Evolutionary conservation across 768 basidiomycete species (phyloP), one percentile per base, ranked within the genome.

Genomic region (Naganishia onofrii): DNA sequence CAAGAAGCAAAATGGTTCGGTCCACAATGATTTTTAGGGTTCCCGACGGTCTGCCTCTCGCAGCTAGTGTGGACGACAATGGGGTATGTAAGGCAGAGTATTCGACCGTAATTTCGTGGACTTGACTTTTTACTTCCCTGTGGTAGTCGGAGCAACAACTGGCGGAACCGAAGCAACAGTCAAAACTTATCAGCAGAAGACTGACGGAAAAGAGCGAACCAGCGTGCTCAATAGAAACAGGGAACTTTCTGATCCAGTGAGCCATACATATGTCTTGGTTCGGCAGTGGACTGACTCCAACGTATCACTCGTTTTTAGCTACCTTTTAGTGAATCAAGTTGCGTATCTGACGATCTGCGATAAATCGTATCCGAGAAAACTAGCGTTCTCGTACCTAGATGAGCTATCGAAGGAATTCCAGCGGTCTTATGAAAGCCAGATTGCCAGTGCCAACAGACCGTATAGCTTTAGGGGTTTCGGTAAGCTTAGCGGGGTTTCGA

Each of bases 381-480:
- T 98, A 38, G 93, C 93, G 0, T 99, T 99, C 82, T 93, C 93
- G 9, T 99, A 93, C 82, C 86, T 99, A 58, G 93, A 97, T 74
- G 96, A 99, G 82, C 85, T 99, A 53, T 90, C 91, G 28, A 98
- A 96, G 78, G 96, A 99, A 82, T 99, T 99, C 78, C 86, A 89
- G 46, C 87, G 87, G 64, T 90, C 90, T 7, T 99, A 98, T 81
- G 96, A 93, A 12, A 85, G 91, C 6, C 95, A 93, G 81, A 92
- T 98, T 23, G 95, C 97, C 76, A 85, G 87, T 21, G 90, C 90
- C 21, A 87, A 92, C 73, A 92, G 95, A 81, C 96, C 96, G n/a
- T 99, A 99, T 80, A 95, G 96, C 29, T 98, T 98, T 79, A 90
- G 98, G 70, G 93, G 96, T 56, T 99, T 99, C 76, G 93, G 93